A percentile compares a stretch with the other conserved stretches of the same genome.
These are phyloP conservation scores for Glycine soja DNA, from an alignment of 306 rosid species.

Conservation along the genomic window DNA sequence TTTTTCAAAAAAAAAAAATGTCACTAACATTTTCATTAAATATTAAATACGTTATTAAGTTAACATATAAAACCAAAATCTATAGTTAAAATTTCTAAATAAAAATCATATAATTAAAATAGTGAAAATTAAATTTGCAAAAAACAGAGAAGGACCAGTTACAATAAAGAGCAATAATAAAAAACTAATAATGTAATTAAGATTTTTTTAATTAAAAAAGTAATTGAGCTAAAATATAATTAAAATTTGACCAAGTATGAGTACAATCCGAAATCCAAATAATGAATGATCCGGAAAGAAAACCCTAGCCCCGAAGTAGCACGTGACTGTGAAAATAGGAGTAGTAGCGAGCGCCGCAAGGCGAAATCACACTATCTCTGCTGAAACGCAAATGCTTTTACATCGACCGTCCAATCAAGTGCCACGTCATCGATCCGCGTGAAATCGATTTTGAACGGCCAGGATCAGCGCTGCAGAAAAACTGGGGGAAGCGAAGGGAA, in stretches of 20 bases:
- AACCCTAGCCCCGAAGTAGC: constrained; percentile 53
- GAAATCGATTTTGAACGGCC: constrained; percentile 57
- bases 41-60: no score
- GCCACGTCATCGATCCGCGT: constrained; percentile 75
- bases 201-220: no score
- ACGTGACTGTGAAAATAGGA: constrained; percentile 47
- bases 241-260: neutral
- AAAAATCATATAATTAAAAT: no score
- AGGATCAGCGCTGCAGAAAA: constrained; percentile 70
- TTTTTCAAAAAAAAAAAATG: no score
- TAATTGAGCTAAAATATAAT: neutral
- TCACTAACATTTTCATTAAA: no score
- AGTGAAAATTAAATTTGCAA: no score
- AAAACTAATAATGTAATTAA: neutral
- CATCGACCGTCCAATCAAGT: constrained; percentile 58
- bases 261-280: neutral
- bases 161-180: neutral
- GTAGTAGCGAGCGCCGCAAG: constrained; percentile 70
- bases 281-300: neutral
- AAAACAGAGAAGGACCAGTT: no score
- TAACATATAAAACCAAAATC: no score
- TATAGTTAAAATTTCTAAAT: no score
- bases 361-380: constrained; percentile 31
- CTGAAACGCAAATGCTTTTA: constrained; percentile 47
- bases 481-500: constrained; percentile 76